Evolutionary conservation across 1,284 basidiomycete species (phyloP).

Genomic region (Leccinum subspadiceum): DNA sequence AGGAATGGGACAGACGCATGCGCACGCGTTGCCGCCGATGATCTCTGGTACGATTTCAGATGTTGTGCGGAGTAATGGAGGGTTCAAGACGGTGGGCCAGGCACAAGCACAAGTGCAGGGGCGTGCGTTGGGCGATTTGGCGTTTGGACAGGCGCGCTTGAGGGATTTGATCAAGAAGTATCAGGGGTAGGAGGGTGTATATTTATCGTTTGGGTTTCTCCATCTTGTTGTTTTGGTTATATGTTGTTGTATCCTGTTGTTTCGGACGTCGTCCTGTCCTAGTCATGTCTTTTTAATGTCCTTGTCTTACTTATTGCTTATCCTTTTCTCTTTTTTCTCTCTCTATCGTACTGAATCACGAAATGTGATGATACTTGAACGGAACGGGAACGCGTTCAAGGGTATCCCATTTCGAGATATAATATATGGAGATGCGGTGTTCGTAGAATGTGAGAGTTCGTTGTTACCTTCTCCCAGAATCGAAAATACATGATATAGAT

Average conservation of each 20-base stretch:
- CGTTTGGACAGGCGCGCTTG: conserved; percentile 71
- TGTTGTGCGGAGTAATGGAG: not conserved
- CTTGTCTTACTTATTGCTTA: not conserved
- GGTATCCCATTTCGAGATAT: not conserved
- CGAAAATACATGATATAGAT: not conserved
- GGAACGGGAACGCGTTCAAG: not conserved
- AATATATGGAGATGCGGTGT: not conserved
- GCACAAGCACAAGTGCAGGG: conserved; percentile 14
- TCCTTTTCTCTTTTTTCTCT: not conserved
- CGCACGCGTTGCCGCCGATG: conserved; percentile 30
- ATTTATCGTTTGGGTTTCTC: not conserved
- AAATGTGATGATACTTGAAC: not conserved
- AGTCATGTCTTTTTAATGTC: not conserved
- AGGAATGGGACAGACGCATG: too few species aligned
- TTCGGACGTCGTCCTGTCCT: not conserved
- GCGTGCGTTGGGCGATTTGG: conserved; percentile 43
- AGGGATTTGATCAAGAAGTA: conserved; percentile 79
- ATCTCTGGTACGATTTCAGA: conserved; percentile 35
- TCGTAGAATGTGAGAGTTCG: not conserved
- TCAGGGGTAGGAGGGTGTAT: conserved; percentile 41
- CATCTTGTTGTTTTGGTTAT: not conserved
- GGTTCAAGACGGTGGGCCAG: conserved; percentile 19
- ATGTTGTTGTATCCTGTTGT: not conserved
- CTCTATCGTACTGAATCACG: not conserved
- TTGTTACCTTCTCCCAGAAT: not conserved